Evolutionary conservation across 208 protist genomes (phyloP), one percentile per base, ranked within the genome.

Genomic region (Acanthamoeba triangularis): DNA sequence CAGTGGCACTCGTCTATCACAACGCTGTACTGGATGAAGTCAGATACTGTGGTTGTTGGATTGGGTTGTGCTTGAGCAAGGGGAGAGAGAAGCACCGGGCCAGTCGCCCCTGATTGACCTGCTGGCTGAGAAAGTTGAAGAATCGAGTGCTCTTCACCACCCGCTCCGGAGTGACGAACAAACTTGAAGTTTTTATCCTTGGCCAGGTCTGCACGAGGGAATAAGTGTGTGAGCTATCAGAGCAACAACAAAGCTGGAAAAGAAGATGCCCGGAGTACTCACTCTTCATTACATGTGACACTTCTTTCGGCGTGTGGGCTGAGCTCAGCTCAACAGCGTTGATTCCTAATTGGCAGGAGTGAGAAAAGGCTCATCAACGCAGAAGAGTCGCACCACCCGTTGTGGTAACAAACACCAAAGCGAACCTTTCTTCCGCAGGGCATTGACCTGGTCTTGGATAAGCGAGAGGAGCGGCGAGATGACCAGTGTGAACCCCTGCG

Each of bases 401-500:
- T 49, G 47, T 6, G 47, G 47, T 8, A 49, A 49, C 47, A 49
- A n/a, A n/a, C n/a, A n/a, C n/a, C n/a, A n/a, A n/a, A 49, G 47
- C n/a, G 54, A 2, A 90, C 54, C 49, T 44, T 54, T 63, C 23
- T 30, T 54, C 0, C 82, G 82, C 30, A 65, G 44, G 25, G 82
- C 82, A 1, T 6, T 90, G 6, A 98, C 96, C 97, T 99, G 99
- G 95, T 99, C 99, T 85, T 99, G 95, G 97, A 99, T 99, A 11
- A 99, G 97, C 25, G 99, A 98, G 20, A 99, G 93, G 11, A 99
- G 97, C 47, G 99, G 99, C 0, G 99, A 99, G 4, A 99, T 97
- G 20, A 99, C 98, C 18, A 98, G 72, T 0, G 97, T 97, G 3
- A 98, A 18, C 28, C 96, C 97, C 20, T 63, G n/a, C 16, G 35